Evolutionary conservation across 164 flowering plant species (phyloP), one percentile per base, ranked within the genome.

Genomic region (Vitis riparia): DNA sequence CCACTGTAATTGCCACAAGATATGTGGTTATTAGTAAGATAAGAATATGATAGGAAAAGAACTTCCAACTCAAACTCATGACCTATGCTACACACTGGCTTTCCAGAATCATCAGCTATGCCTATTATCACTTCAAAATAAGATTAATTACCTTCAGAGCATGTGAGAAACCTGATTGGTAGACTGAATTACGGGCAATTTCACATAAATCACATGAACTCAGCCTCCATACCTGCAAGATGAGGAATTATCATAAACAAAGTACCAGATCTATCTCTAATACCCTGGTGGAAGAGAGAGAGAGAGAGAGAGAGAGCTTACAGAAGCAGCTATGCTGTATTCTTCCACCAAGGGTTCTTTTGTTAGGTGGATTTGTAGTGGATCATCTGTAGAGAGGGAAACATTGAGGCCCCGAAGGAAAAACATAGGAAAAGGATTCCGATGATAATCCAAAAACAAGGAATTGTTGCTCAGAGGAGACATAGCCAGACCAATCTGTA

Each of bases 391-490:
- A 1, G 99, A 96, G 27, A 96, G 95, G 61, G 99, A 96, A 65
- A 93, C 97, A 84, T 93, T 96, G 49, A 96, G 94, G 51, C 99
- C 99, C 15, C 99, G 79, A 6, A 76, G 72, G 85, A 96, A 96
- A 66, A 96, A 96, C 80, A 83, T 77, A 0, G 89, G 97, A 66
- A 96, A 86, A 48, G 99, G 99, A 65, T 96, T 95, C 67, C 94
- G 86, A 79, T 95, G 97, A 72, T 91, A 91, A 72, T 91, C 97
- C 57, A 93, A 76, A 76, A 93, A 93, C 61, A 93, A 76, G 60
- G 99, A 94, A 73, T 94, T 94, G 84, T 94, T 94, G 89, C 99
- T 94, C 66, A 92, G 81, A 57, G 99, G 99, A 75, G 99, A 91
- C 99, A 95, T 91, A 9, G 97, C 96, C 80, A 95, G 79, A 64